phyloP scores from a whole-genome alignment of 2,329 filamentous ascomycete species.

The Fusarium luffae region DNA sequence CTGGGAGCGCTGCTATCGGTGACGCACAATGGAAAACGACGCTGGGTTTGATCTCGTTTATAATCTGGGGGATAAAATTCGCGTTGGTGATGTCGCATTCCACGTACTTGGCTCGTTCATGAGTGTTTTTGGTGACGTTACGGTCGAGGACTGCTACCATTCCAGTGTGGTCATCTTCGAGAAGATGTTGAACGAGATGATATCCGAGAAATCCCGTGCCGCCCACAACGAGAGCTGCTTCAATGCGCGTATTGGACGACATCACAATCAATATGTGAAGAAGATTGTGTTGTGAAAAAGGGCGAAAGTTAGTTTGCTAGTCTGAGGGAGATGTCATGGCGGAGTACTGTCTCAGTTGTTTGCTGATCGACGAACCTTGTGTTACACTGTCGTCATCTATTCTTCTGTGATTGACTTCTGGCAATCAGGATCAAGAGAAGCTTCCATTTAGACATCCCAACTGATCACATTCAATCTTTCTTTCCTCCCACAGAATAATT shows the following conservation, averaged over 20 bases:
- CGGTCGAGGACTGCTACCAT: slow-evolving; percentile 47
- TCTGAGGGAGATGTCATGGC: neutral
- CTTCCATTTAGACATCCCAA: neutral
- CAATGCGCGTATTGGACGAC: neutral
- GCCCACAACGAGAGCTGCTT: slow-evolving; percentile 40
- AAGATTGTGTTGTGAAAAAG: neutral
- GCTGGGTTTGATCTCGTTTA: slow-evolving; percentile 41
- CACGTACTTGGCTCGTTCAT: slow-evolving; percentile 42
- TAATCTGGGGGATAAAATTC: slow-evolving; percentile 7
- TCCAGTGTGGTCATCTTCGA: slow-evolving; percentile 35
- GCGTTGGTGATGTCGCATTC: slow-evolving; percentile 43
- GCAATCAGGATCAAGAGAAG: neutral
- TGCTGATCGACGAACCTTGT: neutral
- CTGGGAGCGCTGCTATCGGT: slow-evolving; percentile 43
- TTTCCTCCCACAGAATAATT: no score
- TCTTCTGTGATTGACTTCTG: neutral
- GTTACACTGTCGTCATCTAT: neutral
- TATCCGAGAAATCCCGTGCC: slow-evolving; percentile 48
- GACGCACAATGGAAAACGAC: slow-evolving; percentile 51
- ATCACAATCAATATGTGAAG: neutral
- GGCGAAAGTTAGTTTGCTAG: neutral
- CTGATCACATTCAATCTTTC: no score
- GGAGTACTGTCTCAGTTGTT: neutral
- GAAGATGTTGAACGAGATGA: slow-evolving; percentile 46
- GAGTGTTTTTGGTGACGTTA: slow-evolving; percentile 39